phyloP scores from a whole-genome alignment of 805 yeast species.

The Alloascoidea hylecoeti region DNA sequence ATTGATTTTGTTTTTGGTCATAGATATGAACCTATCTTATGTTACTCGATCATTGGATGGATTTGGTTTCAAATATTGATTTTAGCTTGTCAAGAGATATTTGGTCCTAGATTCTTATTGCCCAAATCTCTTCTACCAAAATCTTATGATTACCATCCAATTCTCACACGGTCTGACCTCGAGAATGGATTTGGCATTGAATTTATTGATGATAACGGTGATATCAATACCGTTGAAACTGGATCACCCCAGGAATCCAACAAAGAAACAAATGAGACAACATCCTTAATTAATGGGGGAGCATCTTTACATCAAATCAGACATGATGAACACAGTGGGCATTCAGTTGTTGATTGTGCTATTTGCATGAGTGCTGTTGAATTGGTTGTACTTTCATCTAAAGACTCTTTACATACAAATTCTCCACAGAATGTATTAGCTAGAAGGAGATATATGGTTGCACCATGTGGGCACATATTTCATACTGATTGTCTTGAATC shows the following conservation, averaged over 20 bases:
- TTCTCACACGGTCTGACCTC: slow-evolving; percentile 40
- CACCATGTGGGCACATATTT: slow-evolving; percentile 87
- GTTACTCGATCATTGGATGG: slow-evolving; percentile 36
- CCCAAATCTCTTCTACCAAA: slow-evolving; percentile 66
- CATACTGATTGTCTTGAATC: slow-evolving; percentile 79
- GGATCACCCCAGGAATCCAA: no score
- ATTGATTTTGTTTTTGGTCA: slow-evolving; percentile 54
- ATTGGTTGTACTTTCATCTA: slow-evolving; percentile 17
- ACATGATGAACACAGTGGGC: slow-evolving; percentile 16
- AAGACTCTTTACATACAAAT: slow-evolving; percentile 6
- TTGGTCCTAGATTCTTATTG: slow-evolving; percentile 77
- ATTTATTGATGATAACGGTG: slow-evolving; percentile 19
- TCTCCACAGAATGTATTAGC: slow-evolving; percentile 2
- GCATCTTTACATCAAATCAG: slow-evolving; percentile 13
- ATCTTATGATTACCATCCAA: slow-evolving; percentile 73
- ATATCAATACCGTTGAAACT: slow-evolving; percentile 9
- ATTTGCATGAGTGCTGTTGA: slow-evolving; percentile 80
- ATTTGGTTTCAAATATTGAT: slow-evolving; percentile 40
- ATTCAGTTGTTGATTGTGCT: slow-evolving; percentile 61
- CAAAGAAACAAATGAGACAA: no score
- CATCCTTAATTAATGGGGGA: no score
- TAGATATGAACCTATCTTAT: slow-evolving; percentile 41
- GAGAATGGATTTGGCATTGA: slow-evolving; percentile 50
- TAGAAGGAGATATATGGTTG: slow-evolving; percentile 50
- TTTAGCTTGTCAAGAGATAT: slow-evolving; percentile 44